Evolutionary conservation across 345 rosid species (phyloP), one percentile per base, ranked within the genome.

Genomic region (Dipteronia dyeriana): DNA sequence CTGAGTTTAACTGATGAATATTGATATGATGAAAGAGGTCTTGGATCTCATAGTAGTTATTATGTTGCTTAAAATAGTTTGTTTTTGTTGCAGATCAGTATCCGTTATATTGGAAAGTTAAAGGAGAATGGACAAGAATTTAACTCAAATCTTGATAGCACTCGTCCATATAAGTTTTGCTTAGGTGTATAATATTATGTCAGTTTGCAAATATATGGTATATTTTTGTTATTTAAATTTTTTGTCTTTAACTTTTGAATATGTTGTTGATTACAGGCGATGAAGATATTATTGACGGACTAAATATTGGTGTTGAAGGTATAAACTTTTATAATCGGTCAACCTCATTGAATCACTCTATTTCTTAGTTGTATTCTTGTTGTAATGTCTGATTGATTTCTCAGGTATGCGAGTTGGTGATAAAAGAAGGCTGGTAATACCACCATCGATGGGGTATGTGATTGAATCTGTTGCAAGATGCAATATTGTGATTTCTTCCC

Each of bases 341-440:
- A 31, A 51, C 56, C 56, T 77, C 11, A 53, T 47, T 29, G 23
- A 20, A n/a, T 49, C 3, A 1, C 11, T 41, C 9, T 34, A 43
- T 66, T 66, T 22, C 7, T 61, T 17, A 34, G 68, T 70, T 26
- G 60, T 64, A 20, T 25, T 71, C 20, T 19, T 9, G 41, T 20
- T n/a, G 3, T 19, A 31, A 20, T 31, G 7, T 20, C 10, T 20
- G 45, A 41, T 41, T 7, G 16, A 54, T 71, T 82, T 64, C 23
- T 60, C 84, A 93, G 97, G 98, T 61, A 95, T 95, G 99, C 89
- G 86, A 71, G 85, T 87, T 76, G 98, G 98, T 62, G 96, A 87
- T 78, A 95, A 87, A 78, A 88, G 99, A 82, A 90, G 96, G 82
- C 83, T 95, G 19, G 83, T 83, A 0, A 82, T 93, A 77, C 98